Base-by-base conservation (phyloP, 768 basidiomycete species). In the Termitomyces sp. region DNA sequence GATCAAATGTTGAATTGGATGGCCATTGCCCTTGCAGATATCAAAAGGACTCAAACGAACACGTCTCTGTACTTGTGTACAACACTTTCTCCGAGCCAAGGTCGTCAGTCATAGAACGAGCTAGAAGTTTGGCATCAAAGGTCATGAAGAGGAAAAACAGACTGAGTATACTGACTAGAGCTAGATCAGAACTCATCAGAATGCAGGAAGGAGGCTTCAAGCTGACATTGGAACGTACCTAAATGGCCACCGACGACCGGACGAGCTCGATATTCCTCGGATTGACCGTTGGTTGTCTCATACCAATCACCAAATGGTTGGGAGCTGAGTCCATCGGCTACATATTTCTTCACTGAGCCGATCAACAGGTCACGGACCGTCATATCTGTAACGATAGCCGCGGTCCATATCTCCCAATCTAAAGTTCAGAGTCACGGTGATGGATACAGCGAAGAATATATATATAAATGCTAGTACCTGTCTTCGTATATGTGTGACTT, bases 171-270 rank as follows among this genome's bases (percentile, higher is more conserved):
- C 55, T 56, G 43, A 56, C 55, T 5, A 56, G 43, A 51, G 55
- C 55, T 56, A 32, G 2, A 41, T 17, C 15, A 8, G 28, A 28
- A 24, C 9, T 41, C n/a, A 30, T 49, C 19, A 45, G 37, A 45
- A 21, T 45, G 14, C n/a, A 38, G 15, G 9, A 3, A 21, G 15
- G 11, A 28, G 14, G 8, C 24, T 2, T 6, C 6, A n/a, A 48
- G 5, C 10, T 40, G 10, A 32, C 17, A 11, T 40, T 30, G 19
- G n/a, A 26, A n/a, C 48, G 24, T 58, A 80, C 78, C 71, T 71
- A 72, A 53, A 68, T 83, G 81, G 40, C 80, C 82, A 17, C 81
- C 81, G 3, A 79, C 81, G n/a, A 83, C 82, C 2, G 82, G 82
- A 12, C 83, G 73, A 4, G 81, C 81, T 41, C 75, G 72, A 74